Evolutionary conservation across 2,329 filamentous ascomycete species (phyloP).

Genomic region (Talaromyces islandicus): DNA sequence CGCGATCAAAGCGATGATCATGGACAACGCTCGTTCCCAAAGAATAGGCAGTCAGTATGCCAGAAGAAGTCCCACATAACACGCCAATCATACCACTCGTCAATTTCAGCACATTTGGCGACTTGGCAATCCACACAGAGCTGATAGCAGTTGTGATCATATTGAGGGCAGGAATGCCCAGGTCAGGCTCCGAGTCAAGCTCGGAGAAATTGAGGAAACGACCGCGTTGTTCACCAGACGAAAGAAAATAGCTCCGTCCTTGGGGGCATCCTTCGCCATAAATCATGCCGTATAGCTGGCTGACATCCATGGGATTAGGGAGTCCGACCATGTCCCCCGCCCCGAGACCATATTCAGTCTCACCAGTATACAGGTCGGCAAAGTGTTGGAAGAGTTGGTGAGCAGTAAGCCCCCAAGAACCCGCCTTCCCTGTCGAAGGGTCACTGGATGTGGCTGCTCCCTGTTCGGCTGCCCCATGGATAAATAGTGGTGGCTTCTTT

Average conservation of each 20-base stretch:
- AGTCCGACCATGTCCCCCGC: slow-evolving; percentile 68
- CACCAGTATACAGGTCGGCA: slow-evolving; percentile 66
- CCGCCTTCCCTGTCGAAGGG: slow-evolving; percentile 65
- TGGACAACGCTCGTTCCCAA: slow-evolving; percentile 58
- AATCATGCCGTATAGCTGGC: slow-evolving; percentile 74
- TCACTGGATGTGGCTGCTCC: slow-evolving; percentile 78
- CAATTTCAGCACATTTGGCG: slow-evolving; percentile 60
- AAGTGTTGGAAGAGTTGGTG: slow-evolving; percentile 70
- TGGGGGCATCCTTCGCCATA: slow-evolving; percentile 83
- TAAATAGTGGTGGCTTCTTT: slow-evolving; percentile 69
- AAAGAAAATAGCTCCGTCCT: slow-evolving; percentile 72
- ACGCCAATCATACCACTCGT: slow-evolving; percentile 78
- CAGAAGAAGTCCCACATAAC: slow-evolving; percentile 74
- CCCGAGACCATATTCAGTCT: slow-evolving; percentile 71
- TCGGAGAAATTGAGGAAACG: slow-evolving; percentile 63
- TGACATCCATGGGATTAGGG: slow-evolving; percentile 87
- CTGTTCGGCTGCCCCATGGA: slow-evolving; percentile 76
- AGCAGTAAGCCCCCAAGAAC: slow-evolving; percentile 76
- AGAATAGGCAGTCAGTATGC: slow-evolving; percentile 76
- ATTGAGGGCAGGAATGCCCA: slow-evolving; percentile 72
- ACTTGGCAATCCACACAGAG: slow-evolving; percentile 86
- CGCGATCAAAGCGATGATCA: slow-evolving; percentile 58
- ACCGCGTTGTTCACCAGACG: slow-evolving; percentile 66
- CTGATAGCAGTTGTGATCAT: slow-evolving; percentile 65
- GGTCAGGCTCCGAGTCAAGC: slow-evolving; percentile 55